A percentile compares a stretch with the other conserved stretches of the same genome.
Evolutionary conservation across 2,329 filamentous ascomycete species (phyloP).

Genomic region (Pyricularia pennisetigena): DNA sequence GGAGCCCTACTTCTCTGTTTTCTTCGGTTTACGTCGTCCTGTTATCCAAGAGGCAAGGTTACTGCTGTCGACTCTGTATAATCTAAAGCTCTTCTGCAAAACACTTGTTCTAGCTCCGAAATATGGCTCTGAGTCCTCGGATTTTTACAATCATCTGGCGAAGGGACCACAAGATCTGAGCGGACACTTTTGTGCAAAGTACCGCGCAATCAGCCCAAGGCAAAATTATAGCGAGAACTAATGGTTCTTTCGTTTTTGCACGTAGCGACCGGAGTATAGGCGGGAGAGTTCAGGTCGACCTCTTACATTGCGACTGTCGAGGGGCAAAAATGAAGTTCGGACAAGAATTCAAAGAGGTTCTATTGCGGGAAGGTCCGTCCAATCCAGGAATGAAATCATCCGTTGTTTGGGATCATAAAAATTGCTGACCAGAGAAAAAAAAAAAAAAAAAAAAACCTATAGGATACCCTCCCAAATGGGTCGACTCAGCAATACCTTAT

Average conservation of each 20-base stretch:
- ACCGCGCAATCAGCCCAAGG: neutral
- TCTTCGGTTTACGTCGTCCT: too few species aligned
- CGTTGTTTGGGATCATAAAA: slow-evolving; percentile 4
- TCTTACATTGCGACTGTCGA: neutral
- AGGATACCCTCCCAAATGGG: slow-evolving; percentile 64
- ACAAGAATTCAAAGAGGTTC: slow-evolving; percentile 61
- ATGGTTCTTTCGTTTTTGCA: too few species aligned
- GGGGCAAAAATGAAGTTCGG: slow-evolving; percentile 68
- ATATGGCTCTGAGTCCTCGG: neutral
- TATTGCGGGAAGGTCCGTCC: slow-evolving; percentile 47
- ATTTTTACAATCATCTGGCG: neutral
- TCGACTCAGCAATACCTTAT: slow-evolving; percentile 73
- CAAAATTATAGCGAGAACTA: too few species aligned
- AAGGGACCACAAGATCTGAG: neutral
- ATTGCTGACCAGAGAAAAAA: neutral
- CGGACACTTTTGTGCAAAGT: neutral
- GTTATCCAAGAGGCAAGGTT: too few species aligned
- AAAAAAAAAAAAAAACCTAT: neutral
- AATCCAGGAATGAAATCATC: neutral
- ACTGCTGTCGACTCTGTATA: neutral
- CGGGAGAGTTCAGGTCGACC: neutral
- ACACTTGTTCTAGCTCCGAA: neutral
- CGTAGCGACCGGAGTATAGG: neutral
- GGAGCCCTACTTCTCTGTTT: neutral
- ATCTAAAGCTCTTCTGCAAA: neutral